A percentile compares a stretch with the other conserved stretches of the same genome.
These are phyloP conservation scores for Umbilicaria muhlenbergii DNA, from an alignment of 495 filamentous ascomycete genomes.

Conservation along the genomic window DNA sequence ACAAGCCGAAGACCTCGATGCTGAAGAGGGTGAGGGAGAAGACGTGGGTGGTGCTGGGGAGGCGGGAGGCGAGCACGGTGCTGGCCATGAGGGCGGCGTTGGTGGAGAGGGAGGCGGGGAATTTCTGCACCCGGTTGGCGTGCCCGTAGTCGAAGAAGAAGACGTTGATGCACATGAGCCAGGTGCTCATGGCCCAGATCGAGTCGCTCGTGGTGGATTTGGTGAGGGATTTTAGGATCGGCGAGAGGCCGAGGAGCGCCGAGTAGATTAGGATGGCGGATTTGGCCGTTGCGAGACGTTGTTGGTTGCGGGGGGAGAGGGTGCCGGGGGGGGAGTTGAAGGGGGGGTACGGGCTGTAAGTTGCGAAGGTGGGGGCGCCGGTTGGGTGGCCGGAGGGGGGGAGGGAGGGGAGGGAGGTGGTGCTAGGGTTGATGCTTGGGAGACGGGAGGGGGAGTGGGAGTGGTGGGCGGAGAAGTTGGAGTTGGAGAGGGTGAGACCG, in stretches of 20 bases:
- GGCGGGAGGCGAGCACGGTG: slow-evolving; percentile 75
- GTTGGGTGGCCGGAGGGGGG: slow-evolving; percentile 8
- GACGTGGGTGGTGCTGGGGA: slow-evolving; percentile 81
- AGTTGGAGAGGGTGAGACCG: slow-evolving; percentile 26
- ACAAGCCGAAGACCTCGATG: slow-evolving; percentile 94
- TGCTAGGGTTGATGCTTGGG: no score
- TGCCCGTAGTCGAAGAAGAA: slow-evolving; percentile 93
- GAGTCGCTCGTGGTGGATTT: slow-evolving; percentile 77
- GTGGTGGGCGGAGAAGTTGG: slow-evolving; percentile 8
- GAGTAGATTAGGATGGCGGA: slow-evolving; percentile 90
- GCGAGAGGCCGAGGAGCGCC: slow-evolving; percentile 74
- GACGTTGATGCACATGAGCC: slow-evolving; percentile 86
- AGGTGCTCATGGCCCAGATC: slow-evolving; percentile 92
- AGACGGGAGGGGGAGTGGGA: slow-evolving; percentile 9
- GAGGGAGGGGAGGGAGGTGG: slow-evolving; percentile 6
- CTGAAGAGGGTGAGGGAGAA: slow-evolving; percentile 90
- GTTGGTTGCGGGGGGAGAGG: slow-evolving; percentile 41
- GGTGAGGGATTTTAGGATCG: slow-evolving; percentile 88
- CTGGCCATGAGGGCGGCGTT: slow-evolving; percentile 93
- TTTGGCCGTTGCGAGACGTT: slow-evolving; percentile 61
- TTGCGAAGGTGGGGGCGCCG: slow-evolving; percentile 12
- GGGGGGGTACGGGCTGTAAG: neutral
- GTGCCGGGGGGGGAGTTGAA: slow-evolving; percentile 12
- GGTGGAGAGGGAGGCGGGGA: slow-evolving; percentile 78
- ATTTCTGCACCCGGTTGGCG: slow-evolving; percentile 32